Evolutionary conservation across 2,329 filamentous ascomycete species (phyloP).

Genomic region (Claviceps pazoutovae): DNA sequence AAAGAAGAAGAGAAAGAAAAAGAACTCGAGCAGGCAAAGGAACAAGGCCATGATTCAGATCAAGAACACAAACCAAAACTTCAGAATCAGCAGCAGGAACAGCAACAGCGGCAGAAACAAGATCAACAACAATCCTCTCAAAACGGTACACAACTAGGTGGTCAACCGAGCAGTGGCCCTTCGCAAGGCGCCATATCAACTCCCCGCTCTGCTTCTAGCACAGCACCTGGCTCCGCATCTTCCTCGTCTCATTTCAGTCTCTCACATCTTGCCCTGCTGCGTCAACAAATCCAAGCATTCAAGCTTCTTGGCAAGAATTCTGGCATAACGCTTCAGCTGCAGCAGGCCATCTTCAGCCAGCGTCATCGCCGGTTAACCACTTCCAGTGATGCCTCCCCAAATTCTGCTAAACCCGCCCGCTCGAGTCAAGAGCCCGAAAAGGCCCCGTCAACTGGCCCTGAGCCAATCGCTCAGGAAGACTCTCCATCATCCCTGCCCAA

Average conservation of each 20-base stretch:
- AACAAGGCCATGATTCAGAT: too few species aligned
- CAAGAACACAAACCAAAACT: too few species aligned
- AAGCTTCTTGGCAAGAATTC: slow-evolving; percentile 80
- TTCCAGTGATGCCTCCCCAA: slow-evolving; percentile 30
- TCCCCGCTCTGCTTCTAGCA: slow-evolving; percentile 20
- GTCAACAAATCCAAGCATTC: slow-evolving; percentile 83
- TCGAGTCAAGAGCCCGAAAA: slow-evolving; percentile 22
- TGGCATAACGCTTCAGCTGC: slow-evolving; percentile 62
- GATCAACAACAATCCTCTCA: slow-evolving; percentile 33
- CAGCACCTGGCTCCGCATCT: slow-evolving; percentile 15
- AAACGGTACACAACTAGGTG: slow-evolving; percentile 32
- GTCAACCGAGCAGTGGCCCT: slow-evolving; percentile 17
- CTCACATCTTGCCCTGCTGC: slow-evolving; percentile 65
- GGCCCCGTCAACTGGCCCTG: slow-evolving; percentile 22
- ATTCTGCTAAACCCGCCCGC: slow-evolving; percentile 17
- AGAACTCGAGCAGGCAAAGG: too few species aligned
- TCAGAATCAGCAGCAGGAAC: slow-evolving; percentile 31
- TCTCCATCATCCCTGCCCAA: slow-evolving; percentile 20
- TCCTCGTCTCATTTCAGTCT: slow-evolving; percentile 52
- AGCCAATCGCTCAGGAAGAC: slow-evolving; percentile 20
- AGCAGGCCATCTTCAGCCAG: slow-evolving; percentile 69
- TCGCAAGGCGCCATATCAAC: slow-evolving; percentile 26
- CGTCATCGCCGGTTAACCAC: slow-evolving; percentile 50
- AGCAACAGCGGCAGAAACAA: slow-evolving; percentile 35
- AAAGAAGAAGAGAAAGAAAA: slow-evolving; percentile 23